A percentile compares a stretch with the other conserved stretches of the same genome.
Conservation (phyloP, 805 yeast species). For the Lachancea dasiensis region DNA sequence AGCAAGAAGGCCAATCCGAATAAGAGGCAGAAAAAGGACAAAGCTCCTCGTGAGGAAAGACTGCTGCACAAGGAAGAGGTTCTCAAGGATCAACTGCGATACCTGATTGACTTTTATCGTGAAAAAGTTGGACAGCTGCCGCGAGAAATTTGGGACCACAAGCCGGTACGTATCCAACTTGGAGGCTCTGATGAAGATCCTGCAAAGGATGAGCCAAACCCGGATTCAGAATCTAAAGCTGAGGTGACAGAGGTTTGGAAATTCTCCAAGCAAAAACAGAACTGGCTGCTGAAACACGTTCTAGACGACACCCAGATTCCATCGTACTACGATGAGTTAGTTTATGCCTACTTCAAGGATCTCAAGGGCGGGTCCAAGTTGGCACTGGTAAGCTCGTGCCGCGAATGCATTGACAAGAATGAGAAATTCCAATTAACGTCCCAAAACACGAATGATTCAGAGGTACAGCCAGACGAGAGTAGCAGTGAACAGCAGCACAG, state of each 20-base stretch:
- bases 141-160: constrained; percentile 13
- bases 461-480: background rate
- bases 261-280: constrained; percentile 34
- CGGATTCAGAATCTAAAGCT: constrained; percentile 4
- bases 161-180: constrained; percentile 6
- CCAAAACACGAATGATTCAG: constrained; percentile 1
- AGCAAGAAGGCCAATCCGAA: constrained; percentile 15
- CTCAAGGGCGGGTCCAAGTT: constrained; percentile 19
- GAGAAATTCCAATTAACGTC: constrained; percentile 4
- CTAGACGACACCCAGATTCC: constrained; percentile 26
- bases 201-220: constrained; percentile 10
- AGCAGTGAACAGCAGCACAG: background rate
- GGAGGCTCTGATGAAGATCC: constrained; percentile 3
- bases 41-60: constrained; percentile 26
- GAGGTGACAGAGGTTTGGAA: constrained; percentile 31
- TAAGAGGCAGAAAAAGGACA: constrained; percentile 25
- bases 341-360: constrained; percentile 28
- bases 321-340: constrained; percentile 21
- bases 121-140: constrained; percentile 26
- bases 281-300: constrained; percentile 32
- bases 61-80: constrained; percentile 20
- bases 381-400: constrained; percentile 8
- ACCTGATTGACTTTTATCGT: constrained; percentile 30
- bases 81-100: constrained; percentile 31
- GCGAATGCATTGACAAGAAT: constrained; percentile 2